Evolutionary conservation across 257 asterid species (phyloP), one percentile per base, ranked within the genome.

Genomic region (Mitragyna speciosa): DNA sequence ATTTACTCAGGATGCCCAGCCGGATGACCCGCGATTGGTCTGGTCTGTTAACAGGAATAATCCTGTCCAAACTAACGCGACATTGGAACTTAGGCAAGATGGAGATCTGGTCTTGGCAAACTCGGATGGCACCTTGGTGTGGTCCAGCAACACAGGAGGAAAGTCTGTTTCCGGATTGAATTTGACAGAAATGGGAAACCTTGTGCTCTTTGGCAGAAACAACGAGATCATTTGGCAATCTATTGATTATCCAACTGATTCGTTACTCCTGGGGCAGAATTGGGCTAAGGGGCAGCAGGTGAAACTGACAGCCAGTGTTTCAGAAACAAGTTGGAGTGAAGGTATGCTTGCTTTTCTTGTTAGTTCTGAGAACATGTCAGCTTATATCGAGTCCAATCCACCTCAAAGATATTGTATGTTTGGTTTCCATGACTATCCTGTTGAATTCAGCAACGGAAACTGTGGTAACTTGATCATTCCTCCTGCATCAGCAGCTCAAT

Each of bases 1-100:
- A 7, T 47, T 67, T 2, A 1, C 7, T 28, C 39, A 36, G 11
- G 17, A 39, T 39, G 6, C 0, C 11, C n/a, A 16, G 1, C 24
- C n/a, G n/a, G n/a, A n/a, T n/a, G n/a, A 58, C 7, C 75, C 70
- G 7, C 14, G 4, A 36, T 54, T 81, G 56, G 56, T 69, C 7
- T 81, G 84, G 84, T 76, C 81, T 11, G 78, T 69, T 7, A 81
- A 81, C 54, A 49, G 81, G 45, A 76, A 81, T 28, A 39, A 43
- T 69, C 84, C 58, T 10, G 84, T 76, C 17, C 56, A 56, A 43
- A 26, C 11, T 22, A n/a, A 69, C 70, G 81, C 81, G 69, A 70
- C 54, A 5, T 30, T 76, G 48, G 36, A 58, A 41, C 73, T 70
- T 12, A 69, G 72, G 66, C 48, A 24, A 45, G 68, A 52, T 51